These are phyloP conservation scores for Durusdinium trenchii DNA, from an alignment of 73 alveolate species.

Conservation along the genomic window DNA sequence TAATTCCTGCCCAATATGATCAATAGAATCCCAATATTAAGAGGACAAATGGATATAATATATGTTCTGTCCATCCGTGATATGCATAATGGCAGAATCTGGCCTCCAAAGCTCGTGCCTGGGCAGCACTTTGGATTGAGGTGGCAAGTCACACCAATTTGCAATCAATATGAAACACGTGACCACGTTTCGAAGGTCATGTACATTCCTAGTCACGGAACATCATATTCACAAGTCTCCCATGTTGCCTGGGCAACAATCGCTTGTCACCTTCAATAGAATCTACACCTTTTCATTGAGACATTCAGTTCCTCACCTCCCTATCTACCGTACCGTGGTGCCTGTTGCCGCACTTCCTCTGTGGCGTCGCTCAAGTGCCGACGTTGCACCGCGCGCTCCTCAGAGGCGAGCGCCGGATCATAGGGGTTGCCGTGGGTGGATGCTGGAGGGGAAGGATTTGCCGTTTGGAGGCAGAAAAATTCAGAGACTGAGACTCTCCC, in stretches of 20 bases:
- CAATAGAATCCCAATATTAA: background rate
- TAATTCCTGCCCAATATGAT: background rate
- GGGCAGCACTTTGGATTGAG: background rate
- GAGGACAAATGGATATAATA: background rate
- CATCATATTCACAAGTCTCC: background rate
- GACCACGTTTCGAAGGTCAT: background rate
- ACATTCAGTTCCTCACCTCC: background rate
- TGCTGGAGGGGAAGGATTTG: no score
- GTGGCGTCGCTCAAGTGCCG: constrained; percentile 52
- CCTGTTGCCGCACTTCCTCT: constrained; percentile 76
- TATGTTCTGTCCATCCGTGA: background rate
- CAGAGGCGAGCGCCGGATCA: no score
- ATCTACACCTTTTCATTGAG: background rate
- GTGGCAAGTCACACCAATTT: no score
- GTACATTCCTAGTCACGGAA: background rate
- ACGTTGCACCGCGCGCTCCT: constrained; percentile 45
- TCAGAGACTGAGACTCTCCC: no score
- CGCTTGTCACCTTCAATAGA: background rate
- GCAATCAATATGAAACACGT: no score
- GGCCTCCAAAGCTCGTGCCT: background rate
- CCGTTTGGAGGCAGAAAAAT: no score
- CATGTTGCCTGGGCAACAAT: background rate
- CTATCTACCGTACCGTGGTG: background rate
- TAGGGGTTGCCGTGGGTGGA: no score
- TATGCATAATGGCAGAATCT: background rate